These are phyloP conservation scores for Barbarea vulgaris DNA, from an alignment of 345 rosid genomes.

Conservation along the genomic window DNA sequence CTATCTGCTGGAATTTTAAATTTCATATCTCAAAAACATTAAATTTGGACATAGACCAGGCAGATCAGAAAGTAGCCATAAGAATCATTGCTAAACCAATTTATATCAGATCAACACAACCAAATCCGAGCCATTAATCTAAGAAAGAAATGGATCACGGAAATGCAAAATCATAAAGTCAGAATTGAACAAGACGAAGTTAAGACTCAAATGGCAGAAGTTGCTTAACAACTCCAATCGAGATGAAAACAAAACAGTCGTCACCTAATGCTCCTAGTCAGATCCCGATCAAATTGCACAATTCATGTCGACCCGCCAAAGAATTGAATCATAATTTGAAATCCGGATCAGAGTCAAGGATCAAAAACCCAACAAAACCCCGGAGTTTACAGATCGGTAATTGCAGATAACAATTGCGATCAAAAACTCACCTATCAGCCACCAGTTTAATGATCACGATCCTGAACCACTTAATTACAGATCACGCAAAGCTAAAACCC, in stretches of 20 bases:
- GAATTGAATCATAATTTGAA: slow-evolving; percentile 8
- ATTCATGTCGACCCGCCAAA: slow-evolving; percentile 15
- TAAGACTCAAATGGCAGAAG: slow-evolving; percentile 22
- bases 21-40: neutral
- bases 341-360: slow-evolving; percentile 14
- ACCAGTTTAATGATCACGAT: slow-evolving; percentile 38
- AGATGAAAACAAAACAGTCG: slow-evolving; percentile 15
- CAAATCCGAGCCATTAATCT: neutral
- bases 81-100: slow-evolving; percentile 2
- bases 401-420: neutral
- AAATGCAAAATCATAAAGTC: slow-evolving; percentile 13
- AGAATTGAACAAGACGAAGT: neutral
- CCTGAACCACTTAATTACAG: slow-evolving; percentile 28
- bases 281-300: slow-evolving; percentile 17
- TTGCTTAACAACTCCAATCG: neutral
- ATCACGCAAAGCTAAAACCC: slow-evolving; percentile 35
- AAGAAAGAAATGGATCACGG: neutral
- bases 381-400: slow-evolving; percentile 20
- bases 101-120: slow-evolving; percentile 30
- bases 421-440: slow-evolving; percentile 13
- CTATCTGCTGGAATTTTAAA: neutral
- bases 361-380: slow-evolving; percentile 17
- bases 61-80: slow-evolving; percentile 6
- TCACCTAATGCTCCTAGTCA: neutral
- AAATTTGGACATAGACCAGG: neutral